Evolutionary conservation across 176 grass and related monocot genomes (phyloP), one percentile per base, ranked within the genome.

Genomic region (Areca catechu): DNA sequence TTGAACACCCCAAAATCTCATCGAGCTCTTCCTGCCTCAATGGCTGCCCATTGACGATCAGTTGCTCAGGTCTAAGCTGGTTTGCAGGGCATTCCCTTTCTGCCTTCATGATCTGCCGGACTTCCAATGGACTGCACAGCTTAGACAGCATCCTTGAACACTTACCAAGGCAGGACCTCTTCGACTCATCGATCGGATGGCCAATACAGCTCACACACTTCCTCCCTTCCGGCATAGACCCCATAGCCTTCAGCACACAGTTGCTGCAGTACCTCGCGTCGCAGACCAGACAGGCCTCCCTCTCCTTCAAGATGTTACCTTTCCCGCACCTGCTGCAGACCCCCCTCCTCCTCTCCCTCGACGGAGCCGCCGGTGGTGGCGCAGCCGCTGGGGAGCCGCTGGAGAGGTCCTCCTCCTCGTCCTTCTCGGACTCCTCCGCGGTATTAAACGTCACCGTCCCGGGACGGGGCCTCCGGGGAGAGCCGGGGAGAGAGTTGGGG

Each of bases 211-310:
- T 37, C 49, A 72, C 69, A 28, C 69, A 72, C 34, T 72, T 72
- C 24, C 69, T 61, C 19, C 69, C 69, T 58, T 72, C 69, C 3
- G 69, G 69, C 69, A 72, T 72, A n/a, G 69, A 72, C 25, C 69
- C 69, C 69, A 72, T 72, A 43, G 69, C 57, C 37, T 54, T 61
- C 25, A 72, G 50, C 57, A 72, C 58, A 43, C 69, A 72, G 58
- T 72, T 62, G 24, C 69, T 54, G 58, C 69, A 72, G 58, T 72
- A 72, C 25, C 58, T 61, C 12, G 69, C 69, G 23, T 62, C 69
- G 58, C 70, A 72, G 14, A 62, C 70, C 70, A 72, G 23, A 20
- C 70, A 72, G 9, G 49, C 70, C 70, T 72, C 58, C 58, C 58
- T 61, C 49, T 72, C 70, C 58, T 37, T 62, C 58, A 62, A 47